A percentile compares a stretch with the other conserved stretches of the same genome.
Conservation (phyloP, 495 filamentous ascomycete species). For the Talaromyces trachyspermus region DNA sequence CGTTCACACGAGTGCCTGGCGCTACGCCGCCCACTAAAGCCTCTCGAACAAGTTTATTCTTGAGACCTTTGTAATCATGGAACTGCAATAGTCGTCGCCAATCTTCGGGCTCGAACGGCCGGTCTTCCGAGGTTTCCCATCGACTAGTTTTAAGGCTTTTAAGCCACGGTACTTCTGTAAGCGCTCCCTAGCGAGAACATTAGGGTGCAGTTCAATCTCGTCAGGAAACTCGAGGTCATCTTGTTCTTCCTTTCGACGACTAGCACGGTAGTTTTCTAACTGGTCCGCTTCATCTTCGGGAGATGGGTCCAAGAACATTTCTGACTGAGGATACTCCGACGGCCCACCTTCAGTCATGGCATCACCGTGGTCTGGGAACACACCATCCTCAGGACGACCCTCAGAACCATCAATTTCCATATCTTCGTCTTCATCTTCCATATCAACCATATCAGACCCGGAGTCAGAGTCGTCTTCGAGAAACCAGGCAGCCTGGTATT, state of each 20-base stretch:
- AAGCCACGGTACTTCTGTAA: slow-evolving; percentile 79
- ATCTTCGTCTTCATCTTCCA: slow-evolving; percentile 42
- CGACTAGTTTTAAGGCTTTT: slow-evolving; percentile 73
- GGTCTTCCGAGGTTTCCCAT: slow-evolving; percentile 86
- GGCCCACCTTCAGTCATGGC: slow-evolving; percentile 71
- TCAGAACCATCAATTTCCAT: slow-evolving; percentile 41
- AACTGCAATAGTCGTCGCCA: slow-evolving; percentile 81
- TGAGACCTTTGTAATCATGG: slow-evolving; percentile 73
- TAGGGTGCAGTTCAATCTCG: slow-evolving; percentile 88
- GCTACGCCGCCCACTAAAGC: slow-evolving; percentile 77
- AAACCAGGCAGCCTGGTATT: slow-evolving; percentile 92
- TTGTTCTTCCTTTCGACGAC: slow-evolving; percentile 66
- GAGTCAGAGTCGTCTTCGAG: slow-evolving; percentile 80
- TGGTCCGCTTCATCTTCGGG: slow-evolving; percentile 79
- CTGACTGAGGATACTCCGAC: slow-evolving; percentile 83
- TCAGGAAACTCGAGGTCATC: slow-evolving; percentile 96
- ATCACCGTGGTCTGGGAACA: slow-evolving; percentile 61
- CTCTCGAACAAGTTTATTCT: slow-evolving; percentile 66
- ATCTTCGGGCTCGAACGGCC: slow-evolving; percentile 76
- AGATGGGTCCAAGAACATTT: slow-evolving; percentile 81
- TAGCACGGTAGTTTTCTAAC: slow-evolving; percentile 68
- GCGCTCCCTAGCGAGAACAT: slow-evolving; percentile 77
- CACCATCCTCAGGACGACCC: slow-evolving; percentile 65
- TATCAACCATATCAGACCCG: slow-evolving; percentile 74
- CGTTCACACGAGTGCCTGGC: slow-evolving; percentile 70